Conservation (phyloP, 306 rosid species). For the Castanea crenata region DNA sequence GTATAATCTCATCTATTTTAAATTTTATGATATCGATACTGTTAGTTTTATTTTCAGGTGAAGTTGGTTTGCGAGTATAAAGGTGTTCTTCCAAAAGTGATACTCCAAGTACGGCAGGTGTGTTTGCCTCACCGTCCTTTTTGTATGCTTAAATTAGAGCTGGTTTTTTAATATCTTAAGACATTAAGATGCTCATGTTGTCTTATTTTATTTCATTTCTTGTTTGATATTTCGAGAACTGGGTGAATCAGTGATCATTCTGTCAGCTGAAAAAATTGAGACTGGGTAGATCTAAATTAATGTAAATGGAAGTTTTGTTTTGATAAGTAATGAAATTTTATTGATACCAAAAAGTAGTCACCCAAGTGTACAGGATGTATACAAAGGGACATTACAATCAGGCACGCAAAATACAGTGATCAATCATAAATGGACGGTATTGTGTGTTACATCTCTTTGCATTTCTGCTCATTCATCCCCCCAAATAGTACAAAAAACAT, state of each 20-base stretch:
- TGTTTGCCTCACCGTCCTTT: conserved; percentile 21
- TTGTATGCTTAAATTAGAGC: conserved; percentile 10
- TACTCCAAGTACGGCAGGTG: conserved; percentile 75
- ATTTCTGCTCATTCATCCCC: neutral
- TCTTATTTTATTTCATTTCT: neutral
- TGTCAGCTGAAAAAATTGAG: neutral
- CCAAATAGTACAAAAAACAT: neutral
- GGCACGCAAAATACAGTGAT: no score
- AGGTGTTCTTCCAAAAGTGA: conserved; percentile 79
- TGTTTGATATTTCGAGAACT: neutral
- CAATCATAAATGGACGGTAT: neutral
- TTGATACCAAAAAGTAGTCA: no score
- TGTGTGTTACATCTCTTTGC: neutral
- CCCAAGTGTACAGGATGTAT: no score
- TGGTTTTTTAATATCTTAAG: neutral
- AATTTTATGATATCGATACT: conserved; percentile 11
- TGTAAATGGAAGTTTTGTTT: neutral
- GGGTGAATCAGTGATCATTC: neutral
- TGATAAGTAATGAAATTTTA: no score
- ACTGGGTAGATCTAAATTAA: neutral
- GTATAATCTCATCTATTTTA: neutral
- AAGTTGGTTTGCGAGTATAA: conserved; percentile 67
- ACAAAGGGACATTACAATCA: no score
- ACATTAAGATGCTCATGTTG: neutral
- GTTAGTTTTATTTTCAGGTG: conserved; percentile 45